Conservation (phyloP, 768 basidiomycete species). For the Russula sp. region DNA sequence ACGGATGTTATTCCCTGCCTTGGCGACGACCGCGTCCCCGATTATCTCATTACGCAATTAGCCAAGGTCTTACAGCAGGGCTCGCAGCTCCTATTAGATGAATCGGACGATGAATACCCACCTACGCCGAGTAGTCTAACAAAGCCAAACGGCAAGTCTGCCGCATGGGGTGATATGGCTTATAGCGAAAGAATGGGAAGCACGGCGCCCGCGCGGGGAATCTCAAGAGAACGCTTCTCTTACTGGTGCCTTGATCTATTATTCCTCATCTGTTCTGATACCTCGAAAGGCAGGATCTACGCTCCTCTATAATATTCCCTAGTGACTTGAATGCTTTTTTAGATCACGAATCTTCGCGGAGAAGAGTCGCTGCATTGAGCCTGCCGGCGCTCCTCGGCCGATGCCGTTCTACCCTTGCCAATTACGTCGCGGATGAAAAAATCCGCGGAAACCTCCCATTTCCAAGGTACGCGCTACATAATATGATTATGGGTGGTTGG, state of each 20-base stretch:
- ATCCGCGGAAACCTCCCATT: slow-evolving; percentile 88
- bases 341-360: slow-evolving; percentile 62
- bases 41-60: slow-evolving; percentile 63
- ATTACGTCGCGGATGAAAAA: slow-evolving; percentile 81
- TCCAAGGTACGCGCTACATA: slow-evolving; percentile 54
- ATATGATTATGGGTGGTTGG: not conserved
- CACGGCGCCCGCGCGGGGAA: slow-evolving; percentile 52
- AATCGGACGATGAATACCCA: slow-evolving; percentile 23
- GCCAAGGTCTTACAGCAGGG: slow-evolving; percentile 71
- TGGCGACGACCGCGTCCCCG: slow-evolving; percentile 65
- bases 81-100: slow-evolving; percentile 48
- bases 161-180: not conserved
- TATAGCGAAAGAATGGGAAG: slow-evolving; percentile 34
- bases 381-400: slow-evolving; percentile 72
- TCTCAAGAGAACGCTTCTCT: slow-evolving; percentile 80
- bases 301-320: not conserved
- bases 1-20: slow-evolving; percentile 76
- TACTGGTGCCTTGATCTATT: slow-evolving; percentile 92
- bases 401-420: slow-evolving; percentile 63
- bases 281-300: slow-evolving; percentile 50
- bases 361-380: slow-evolving; percentile 68
- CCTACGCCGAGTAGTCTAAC: slow-evolving; percentile 26
- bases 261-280: slow-evolving; percentile 73
- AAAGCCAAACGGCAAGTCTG: slow-evolving; percentile 23
- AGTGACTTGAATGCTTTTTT: not conserved